Percentiles rank a stretch among this genome's conserved stretches.
Conservation (phyloP, 345 rosid species). For the Excoecaria agallocha region DNA sequence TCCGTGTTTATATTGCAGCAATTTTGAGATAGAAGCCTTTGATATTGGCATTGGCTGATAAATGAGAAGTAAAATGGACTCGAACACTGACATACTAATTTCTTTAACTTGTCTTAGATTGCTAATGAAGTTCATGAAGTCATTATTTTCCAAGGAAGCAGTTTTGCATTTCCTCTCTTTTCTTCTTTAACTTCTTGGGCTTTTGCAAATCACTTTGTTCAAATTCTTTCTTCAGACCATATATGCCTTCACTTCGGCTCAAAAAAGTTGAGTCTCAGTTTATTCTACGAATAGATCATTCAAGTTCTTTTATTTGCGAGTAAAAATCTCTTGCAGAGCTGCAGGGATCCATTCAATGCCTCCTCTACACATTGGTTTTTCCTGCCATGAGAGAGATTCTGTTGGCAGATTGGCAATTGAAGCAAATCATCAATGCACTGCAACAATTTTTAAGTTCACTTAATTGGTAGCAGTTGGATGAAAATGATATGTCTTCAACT, state of each 20-base stretch:
- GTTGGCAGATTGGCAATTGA: background rate
- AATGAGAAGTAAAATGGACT: background rate
- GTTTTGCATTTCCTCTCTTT: background rate
- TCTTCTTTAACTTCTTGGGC: background rate
- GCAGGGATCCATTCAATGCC: background rate
- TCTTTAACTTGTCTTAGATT: background rate
- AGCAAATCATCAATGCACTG: background rate
- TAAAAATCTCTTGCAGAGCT: background rate
- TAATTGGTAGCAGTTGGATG: background rate
- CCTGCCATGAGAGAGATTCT: background rate
- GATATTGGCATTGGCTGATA: background rate
- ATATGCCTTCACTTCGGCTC: background rate
- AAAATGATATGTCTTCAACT: conserved; percentile 21
- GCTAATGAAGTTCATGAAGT: background rate
- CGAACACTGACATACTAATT: conserved; percentile 12
- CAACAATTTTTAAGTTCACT: background rate
- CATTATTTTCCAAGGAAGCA: background rate
- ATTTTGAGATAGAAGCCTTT: conserved; percentile 7
- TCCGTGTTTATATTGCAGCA: background rate
- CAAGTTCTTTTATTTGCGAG: no score
- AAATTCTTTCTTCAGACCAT: background rate
- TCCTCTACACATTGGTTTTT: background rate
- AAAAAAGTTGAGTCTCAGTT: background rate
- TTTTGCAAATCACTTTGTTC: background rate
- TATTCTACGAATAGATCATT: background rate